Evolutionary conservation across 2,329 filamentous ascomycete genomes (phyloP), one percentile per base, ranked within the genome.

Genomic region (Cordyceps cicadae): DNA sequence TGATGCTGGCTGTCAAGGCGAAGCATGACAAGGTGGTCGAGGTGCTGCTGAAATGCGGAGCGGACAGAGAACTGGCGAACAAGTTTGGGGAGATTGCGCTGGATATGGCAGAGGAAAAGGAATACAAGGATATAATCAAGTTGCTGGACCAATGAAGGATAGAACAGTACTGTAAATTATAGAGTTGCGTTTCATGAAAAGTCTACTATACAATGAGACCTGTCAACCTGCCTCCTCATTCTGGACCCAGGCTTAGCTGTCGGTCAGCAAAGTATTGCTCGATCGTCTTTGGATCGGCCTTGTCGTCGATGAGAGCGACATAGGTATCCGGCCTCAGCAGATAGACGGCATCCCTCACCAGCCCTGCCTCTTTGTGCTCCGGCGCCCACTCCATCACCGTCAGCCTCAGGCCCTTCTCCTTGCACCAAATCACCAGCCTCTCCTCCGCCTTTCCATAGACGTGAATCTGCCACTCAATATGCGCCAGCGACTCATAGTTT

Each of bases 401-500:
- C n/a, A 61, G 54, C 6, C 54, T 49, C 17, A 61, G 0, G 14
- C 24, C 19, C 37, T 34, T 19, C 0, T 15, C 21, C 15, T 41
- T 57, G 54, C 60, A 61, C 60, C 60, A 61, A 1, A 32, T 29
- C 3, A 15, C 32, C 39, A 61, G 14, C 3, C 19, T 26, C 46
- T 61, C 60, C 8, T 24, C 29, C 5, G 41, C 60, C 1, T 19
- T 39, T n/a, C 60, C 60, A 17, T 61, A 61, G 1, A 61, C 60
- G 6, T 61, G 60, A 12, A 61, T 9, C 17, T 61, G 60, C 60
- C 60, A 61, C 34, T 61, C 54, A 8, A 61, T 58, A 9, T 57
- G 24, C 1, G 41, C 48, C 4, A 61, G 54, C 6, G 60, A 53
- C 11, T n/a, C 39, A 15, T 57, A 43, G 29, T 61, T 61, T 5